These are phyloP conservation scores for Polygonum maritimum DNA, from an alignment of 148 eudicot genomes.

Conservation along the genomic window DNA sequence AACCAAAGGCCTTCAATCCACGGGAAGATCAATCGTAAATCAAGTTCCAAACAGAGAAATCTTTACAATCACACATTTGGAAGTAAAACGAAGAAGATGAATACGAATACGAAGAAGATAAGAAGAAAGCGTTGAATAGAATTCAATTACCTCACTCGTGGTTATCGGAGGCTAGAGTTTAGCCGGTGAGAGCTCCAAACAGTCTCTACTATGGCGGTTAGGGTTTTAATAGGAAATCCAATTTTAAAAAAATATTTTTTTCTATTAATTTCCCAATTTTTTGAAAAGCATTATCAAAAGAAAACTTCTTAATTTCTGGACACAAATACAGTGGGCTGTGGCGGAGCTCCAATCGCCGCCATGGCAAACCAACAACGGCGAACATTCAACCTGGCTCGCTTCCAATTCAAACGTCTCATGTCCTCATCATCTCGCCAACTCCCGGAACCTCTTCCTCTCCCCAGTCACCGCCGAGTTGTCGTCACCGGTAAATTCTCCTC, in stretches of 20 bases:
- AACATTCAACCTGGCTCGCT: conserved; percentile 16
- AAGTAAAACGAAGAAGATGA: background rate
- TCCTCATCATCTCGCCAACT: conserved; percentile 18
- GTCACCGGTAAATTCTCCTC: conserved; percentile 55
- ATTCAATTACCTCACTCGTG: background rate
- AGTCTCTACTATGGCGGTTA: background rate
- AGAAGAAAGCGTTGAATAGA: background rate
- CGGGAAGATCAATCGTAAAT: background rate
- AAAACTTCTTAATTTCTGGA: too few species aligned
- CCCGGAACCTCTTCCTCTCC: conserved; percentile 28
- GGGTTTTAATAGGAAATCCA: too few species aligned
- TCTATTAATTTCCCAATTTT: too few species aligned
- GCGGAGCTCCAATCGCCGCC: conserved; percentile 8
- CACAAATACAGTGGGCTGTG: background rate
- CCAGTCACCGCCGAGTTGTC: conserved; percentile 59
- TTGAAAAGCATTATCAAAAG: too few species aligned
- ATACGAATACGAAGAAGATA: too few species aligned
- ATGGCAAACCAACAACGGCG: conserved; percentile 26
- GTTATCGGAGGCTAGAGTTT: background rate
- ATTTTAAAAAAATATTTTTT: too few species aligned
- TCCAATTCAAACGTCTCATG: conserved; percentile 15
- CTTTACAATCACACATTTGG: background rate
- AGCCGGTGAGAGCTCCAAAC: background rate
- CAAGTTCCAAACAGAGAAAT: background rate
- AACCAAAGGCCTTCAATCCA: background rate